These are phyloP conservation scores for Catenaria anguillulae DNA, from an alignment of 371 early-diverging fungal genomes.

Conservation along the genomic window DNA sequence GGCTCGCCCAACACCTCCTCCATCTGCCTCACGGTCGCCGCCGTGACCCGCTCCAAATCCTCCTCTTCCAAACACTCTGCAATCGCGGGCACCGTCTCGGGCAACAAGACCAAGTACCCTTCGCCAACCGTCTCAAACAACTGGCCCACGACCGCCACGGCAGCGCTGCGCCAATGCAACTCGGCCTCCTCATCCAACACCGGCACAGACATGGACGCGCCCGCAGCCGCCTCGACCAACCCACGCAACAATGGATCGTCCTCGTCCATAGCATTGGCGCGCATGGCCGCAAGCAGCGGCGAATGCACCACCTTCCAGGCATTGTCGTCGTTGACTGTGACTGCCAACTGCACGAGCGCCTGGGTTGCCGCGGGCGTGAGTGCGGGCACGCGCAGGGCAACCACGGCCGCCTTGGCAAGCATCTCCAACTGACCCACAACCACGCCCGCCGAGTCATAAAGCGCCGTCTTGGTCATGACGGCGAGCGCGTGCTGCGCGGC, in stretches of 20 bases:
- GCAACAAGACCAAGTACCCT: conserved; percentile 74
- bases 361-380: not conserved
- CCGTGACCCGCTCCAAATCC: conserved; percentile 62
- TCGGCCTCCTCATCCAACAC: conserved; percentile 2
- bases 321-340: conserved; percentile 57
- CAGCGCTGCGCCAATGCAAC: conserved; percentile 55
- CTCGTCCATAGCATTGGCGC: conserved; percentile 28
- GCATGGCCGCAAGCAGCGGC: conserved; percentile 55
- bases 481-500: not conserved
- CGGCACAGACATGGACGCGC: too few relatives aligned
- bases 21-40: conserved; percentile 68
- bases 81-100: conserved; percentile 87
- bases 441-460: not conserved
- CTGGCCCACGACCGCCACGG: conserved; percentile 54
- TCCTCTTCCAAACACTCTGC: conserved; percentile 89
- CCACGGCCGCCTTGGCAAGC: not conserved
- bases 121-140: conserved; percentile 76
- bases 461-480: not conserved
- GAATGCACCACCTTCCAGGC: conserved; percentile 80
- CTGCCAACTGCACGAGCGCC: conserved; percentile 45
- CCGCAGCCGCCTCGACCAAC: too few relatives aligned
- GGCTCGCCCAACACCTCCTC: conserved; percentile 80
- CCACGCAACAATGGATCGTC: conserved; percentile 9
- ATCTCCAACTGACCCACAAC: not conserved
- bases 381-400: conserved; percentile 1